Percentiles rank a stretch among this genome's conserved stretches.
Evolutionary conservation across 495 filamentous ascomycete genomes (phyloP).

Genomic region (Aspergillus ellipticus): DNA sequence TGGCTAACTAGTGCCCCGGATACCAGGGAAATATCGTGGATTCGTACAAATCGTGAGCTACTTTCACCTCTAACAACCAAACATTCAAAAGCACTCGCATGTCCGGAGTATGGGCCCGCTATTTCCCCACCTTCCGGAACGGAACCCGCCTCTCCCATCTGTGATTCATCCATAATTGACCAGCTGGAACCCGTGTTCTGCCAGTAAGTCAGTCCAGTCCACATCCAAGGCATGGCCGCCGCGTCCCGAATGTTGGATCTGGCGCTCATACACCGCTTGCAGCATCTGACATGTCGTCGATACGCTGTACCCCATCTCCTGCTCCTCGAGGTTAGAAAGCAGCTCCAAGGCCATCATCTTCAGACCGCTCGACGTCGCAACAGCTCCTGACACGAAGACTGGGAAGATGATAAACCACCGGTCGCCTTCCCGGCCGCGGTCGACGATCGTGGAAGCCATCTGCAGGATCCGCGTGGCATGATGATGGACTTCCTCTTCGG

Average conservation of each 20-base stretch:
- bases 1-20: background rate
- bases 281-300: conserved; percentile 46
- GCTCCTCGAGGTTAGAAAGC: conserved; percentile 46
- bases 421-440: conserved; percentile 28
- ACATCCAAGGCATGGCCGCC: conserved; percentile 37
- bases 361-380: conserved; percentile 33
- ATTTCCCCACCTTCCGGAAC: background rate
- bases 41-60: background rate
- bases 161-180: conserved; percentile 40
- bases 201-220: conserved; percentile 46
- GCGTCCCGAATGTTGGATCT: conserved; percentile 34
- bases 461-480: conserved; percentile 45
- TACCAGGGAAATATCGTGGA: background rate
- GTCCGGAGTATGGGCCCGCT: background rate
- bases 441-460: conserved; percentile 31
- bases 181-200: conserved; percentile 36
- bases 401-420: conserved; percentile 53
- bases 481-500: conserved; percentile 39
- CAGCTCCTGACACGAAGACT: conserved; percentile 53
- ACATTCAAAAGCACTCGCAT: background rate
- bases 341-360: conserved; percentile 50
- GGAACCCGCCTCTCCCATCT: background rate
- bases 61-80: background rate
- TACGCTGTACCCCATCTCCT: conserved; percentile 49
- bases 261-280: conserved; percentile 47